Base-by-base conservation (phyloP, 1,284 basidiomycete genomes). In the Trametes polyzona region DNA sequence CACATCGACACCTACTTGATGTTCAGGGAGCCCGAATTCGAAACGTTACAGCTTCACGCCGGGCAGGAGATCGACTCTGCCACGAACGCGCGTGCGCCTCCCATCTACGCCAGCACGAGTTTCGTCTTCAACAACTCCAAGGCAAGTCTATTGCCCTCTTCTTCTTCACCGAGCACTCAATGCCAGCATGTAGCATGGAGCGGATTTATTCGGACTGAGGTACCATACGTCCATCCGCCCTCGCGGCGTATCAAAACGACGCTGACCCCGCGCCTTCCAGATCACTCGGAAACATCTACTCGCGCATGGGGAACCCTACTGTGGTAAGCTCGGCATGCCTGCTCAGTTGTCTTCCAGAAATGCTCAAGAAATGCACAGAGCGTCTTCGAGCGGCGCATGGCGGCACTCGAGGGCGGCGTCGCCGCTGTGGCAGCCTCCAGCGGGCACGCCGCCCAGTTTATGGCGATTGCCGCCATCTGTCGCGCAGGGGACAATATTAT, bases 291-390 rank as follows among this genome's bases (percentile, higher is more conserved):
- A 85, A 92, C 73, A 88, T 90, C 57, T 92, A 92, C 69, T 87
- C 86, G 27, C 83, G 91, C 37, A 87, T 94, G 55, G 86, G 88
- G n/a, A 95, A 96, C 71, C 93, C 93, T 11, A 94, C 93, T 7
- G 84, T 88, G 51, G 87, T 88, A 67, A n/a, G n/a, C n/a, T n/a
- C n/a, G n/a, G n/a, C n/a, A n/a, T n/a, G n/a, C n/a, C n/a, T n/a
- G n/a, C n/a, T n/a, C n/a, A n/a, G n/a, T n/a, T n/a, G n/a, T n/a
- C 53, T 83, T 79, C 3, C 23, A 3, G 12, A 10, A 43, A 52
- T 2, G 32, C 14, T 3, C 47, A 21, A 19, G n/a, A 14, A 9
- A 14, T 10, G 1, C 10, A 2, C 27, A 88, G 84, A 88, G 88
- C 63, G 90, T 95, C 3, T 93, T 95, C 64, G 93, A 95, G 74